Evolutionary conservation across 2,329 filamentous ascomycete genomes (phyloP), one percentile per base, ranked within the genome.

Genomic region (Arthrobotrys pseudoclavata): DNA sequence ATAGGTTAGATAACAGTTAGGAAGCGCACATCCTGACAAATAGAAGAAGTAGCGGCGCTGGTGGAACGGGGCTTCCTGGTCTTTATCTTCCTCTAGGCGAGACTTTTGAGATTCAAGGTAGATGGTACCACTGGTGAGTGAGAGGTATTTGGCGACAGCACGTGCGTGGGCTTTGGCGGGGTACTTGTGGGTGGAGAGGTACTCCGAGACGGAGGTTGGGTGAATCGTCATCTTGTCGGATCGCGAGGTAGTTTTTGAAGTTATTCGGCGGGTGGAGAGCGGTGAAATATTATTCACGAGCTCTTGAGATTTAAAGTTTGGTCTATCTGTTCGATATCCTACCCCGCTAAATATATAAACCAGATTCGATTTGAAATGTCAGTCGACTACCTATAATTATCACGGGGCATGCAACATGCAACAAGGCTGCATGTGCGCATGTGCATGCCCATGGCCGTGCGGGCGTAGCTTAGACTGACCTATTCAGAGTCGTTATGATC

Each of bases 11-110:
- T 91, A 90, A 81, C 91, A 91, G 84, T 97, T 94, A 75, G 94
- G 88, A 31, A 96, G 87, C 79, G 90, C 88, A 82, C 90, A 96
- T 81, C 96, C 96, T 24, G 93, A 95, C 52, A 98, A 87, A 84
- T 99, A 99, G 88, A 92, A 97, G 86, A 99, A 99, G 84, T 90
- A 92, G 69, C 96, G 91, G 79, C 94, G 92, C 85, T 97, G 94
- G 80, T 93, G 94, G 80, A 78, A 71, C 37, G 72, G 63, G 31
- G 69, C 63, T 71, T 80, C 53, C 29, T 71, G 50, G 84, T 98
- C 96, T 82, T 93, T 95, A 84, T 99, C 95, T 85, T 98, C 95
- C 55, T 92, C 88, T 84, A 97, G 86, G 82, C 89, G 90, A 79
- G 91, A 93, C 84, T 91, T 89, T 82, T 94, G 92, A 67, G 91